Evolutionary conservation across 805 yeast species (phyloP).

Genomic region (Teunomyces cretensis): DNA sequence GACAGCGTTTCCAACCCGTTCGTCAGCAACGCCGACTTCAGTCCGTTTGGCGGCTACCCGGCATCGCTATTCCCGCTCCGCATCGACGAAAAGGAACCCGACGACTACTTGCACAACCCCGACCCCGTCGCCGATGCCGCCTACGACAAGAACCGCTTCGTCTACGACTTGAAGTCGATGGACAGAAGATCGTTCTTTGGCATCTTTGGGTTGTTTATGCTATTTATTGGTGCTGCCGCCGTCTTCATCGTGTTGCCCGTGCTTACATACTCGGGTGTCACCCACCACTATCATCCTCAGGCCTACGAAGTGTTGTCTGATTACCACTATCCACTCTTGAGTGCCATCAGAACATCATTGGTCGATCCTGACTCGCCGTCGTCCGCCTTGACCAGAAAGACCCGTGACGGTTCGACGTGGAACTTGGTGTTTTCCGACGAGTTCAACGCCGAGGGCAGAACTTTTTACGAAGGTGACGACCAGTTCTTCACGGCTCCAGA

Average conservation of each 20-base stretch:
- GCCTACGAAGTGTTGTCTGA: slow-evolving; percentile 49
- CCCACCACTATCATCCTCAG: slow-evolving; percentile 19
- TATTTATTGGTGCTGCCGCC: slow-evolving; percentile 15
- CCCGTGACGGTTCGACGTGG: slow-evolving; percentile 68
- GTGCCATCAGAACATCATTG: slow-evolving; percentile 58
- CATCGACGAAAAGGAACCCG: slow-evolving; percentile 28
- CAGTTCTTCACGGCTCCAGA: slow-evolving; percentile 89
- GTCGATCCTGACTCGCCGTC: slow-evolving; percentile 74
- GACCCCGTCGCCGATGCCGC: slow-evolving; percentile 30
- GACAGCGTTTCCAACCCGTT: slow-evolving; percentile 41
- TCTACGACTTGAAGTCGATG: slow-evolving; percentile 22
- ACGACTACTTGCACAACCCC: slow-evolving; percentile 30
- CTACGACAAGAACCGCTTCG: slow-evolving; percentile 27
- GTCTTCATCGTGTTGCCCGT: slow-evolving; percentile 25
- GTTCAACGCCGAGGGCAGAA: slow-evolving; percentile 84
- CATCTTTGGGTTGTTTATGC: slow-evolving; percentile 18
- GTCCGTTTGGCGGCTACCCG: slow-evolving; percentile 31
- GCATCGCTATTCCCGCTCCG: slow-evolving; percentile 29
- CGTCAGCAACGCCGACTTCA: slow-evolving; percentile 40
- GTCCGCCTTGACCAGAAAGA: slow-evolving; percentile 47
- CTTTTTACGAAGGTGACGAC: slow-evolving; percentile 88
- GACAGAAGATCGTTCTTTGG: slow-evolving; percentile 25
- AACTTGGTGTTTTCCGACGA: slow-evolving; percentile 85
- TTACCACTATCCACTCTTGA: slow-evolving; percentile 56
- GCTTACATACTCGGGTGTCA: slow-evolving; percentile 24